Evolutionary conservation across 1,139 yeast genomes (phyloP).

Genomic region (Nematodospora anomalae): DNA sequence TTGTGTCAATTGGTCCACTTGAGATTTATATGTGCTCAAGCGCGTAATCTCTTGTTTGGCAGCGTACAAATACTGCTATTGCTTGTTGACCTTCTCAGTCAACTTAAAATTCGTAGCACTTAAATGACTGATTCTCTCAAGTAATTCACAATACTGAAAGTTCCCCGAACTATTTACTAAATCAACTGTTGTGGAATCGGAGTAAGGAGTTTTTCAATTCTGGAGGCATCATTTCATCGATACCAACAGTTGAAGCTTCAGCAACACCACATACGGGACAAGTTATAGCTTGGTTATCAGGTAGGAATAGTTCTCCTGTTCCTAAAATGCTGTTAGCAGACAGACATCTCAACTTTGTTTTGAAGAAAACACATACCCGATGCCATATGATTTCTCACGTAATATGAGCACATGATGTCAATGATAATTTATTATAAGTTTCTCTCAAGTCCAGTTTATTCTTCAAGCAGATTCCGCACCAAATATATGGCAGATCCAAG

Average conservation of each 20-base stretch:
- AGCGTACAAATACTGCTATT: constrained; percentile 17
- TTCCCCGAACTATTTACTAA: constrained; percentile 16
- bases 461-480: constrained; percentile 23
- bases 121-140: constrained; percentile 14
- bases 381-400: constrained; percentile 22
- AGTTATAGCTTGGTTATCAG: neutral
- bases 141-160: constrained; percentile 18
- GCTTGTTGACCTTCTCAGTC: constrained; percentile 15
- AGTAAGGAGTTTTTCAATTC: constrained; percentile 17
- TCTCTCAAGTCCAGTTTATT: constrained; percentile 8
- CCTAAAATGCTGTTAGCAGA: neutral
- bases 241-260: constrained; percentile 15
- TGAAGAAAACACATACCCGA: constrained; percentile 12
- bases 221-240: constrained; percentile 16
- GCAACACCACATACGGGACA: constrained; percentile 19
- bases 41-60: constrained; percentile 21
- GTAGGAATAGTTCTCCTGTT: neutral
- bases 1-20: constrained; percentile 11
- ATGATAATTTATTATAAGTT: constrained; percentile 11
- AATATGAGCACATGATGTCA: constrained; percentile 29
- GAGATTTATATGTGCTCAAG: constrained; percentile 13
- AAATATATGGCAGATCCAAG: constrained; percentile 20
- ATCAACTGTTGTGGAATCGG: constrained; percentile 20
- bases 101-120: constrained; percentile 11
- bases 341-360: neutral